Evolutionary conservation across 805 yeast species (phyloP), one percentile per base, ranked within the genome.

Genomic region (Hanseniaspora hatyaiensis): DNA sequence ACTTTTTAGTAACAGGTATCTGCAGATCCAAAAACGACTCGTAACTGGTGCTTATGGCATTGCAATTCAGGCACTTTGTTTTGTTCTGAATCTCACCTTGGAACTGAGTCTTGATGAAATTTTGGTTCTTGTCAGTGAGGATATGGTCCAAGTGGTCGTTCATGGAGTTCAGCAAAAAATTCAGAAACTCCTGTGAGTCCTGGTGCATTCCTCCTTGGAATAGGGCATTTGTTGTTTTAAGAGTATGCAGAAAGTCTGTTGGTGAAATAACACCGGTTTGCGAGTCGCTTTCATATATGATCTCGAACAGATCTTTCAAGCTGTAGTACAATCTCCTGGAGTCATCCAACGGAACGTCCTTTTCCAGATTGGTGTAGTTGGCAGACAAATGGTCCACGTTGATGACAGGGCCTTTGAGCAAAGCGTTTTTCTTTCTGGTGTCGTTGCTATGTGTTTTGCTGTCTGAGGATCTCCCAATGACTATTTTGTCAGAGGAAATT

Each of bases 121-220:
- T 74, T 20, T 49, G 42, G 8, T 51, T 51, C 15, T 55, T 55
- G 30, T 52, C 37, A 9, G 31, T 4, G 8, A 31, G 26, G 28
- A 19, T 29, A 22, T 13, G 39, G 13, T 34, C 70, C 64, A 63
- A 47, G 28, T 55, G 59, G 23, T 73, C 75, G 42, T 82, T 67
- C 15, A 82, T 71, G 52, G 83, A 87, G 62, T 92, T 92, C 46
- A 92, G 68, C 54, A 88, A 61, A 58, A 83, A 88, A 61, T 88
- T 89, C 59, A 88, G 72, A 63, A 92, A 92, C 65, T 92, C 98
- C 64, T 92, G 98, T 4, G 97, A 96, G 68, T 92, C 98, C 60
- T 92, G 98, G 61, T 92, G 98, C 95, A 87, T 88, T 36, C 83
- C 78, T 50, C 86, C 80, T 52, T 95, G 70, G 62, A 92, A 92